These are phyloP conservation scores for Porcisia hertigi DNA, from an alignment of 208 protist species.

Conservation along the genomic window DNA sequence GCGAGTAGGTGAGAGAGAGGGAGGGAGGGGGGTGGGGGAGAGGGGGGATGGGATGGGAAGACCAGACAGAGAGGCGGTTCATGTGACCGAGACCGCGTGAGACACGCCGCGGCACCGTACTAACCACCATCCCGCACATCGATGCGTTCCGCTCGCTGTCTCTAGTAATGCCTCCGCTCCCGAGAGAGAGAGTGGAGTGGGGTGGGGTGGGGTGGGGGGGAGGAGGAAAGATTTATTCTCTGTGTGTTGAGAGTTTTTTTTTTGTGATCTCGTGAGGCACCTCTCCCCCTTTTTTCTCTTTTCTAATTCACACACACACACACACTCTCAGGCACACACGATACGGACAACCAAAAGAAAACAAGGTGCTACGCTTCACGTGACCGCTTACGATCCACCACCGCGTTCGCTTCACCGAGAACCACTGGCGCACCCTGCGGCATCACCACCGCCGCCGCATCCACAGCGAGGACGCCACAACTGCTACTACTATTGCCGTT, in stretches of 20 bases:
- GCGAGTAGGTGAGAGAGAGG: no score
- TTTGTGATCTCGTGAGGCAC: background rate
- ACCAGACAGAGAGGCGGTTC: background rate
- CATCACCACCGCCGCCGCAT: background rate
- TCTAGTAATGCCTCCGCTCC: no score
- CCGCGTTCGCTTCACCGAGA: background rate
- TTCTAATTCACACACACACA: background rate
- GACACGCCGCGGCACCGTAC: background rate
- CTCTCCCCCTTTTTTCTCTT: no score
- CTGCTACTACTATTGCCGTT: background rate
- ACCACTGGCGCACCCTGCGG: background rate
- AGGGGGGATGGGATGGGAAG: background rate
- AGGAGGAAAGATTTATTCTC: no score
- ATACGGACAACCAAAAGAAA: background rate
- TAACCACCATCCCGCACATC: background rate
- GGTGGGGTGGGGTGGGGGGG: no score
- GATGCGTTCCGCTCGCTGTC: background rate
- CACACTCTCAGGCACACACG: background rate
- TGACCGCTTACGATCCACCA: conserved; percentile 14
- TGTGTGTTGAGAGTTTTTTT: no score
- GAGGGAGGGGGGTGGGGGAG: background rate
- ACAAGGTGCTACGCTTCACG: background rate
- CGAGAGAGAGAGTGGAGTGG: no score
- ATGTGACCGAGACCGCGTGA: background rate
- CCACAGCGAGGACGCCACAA: background rate